Evolutionary conservation across 371 early-diverging fungal genomes (phyloP), one percentile per base, ranked within the genome.

Genomic region (Basidiobolus meristosporus): DNA sequence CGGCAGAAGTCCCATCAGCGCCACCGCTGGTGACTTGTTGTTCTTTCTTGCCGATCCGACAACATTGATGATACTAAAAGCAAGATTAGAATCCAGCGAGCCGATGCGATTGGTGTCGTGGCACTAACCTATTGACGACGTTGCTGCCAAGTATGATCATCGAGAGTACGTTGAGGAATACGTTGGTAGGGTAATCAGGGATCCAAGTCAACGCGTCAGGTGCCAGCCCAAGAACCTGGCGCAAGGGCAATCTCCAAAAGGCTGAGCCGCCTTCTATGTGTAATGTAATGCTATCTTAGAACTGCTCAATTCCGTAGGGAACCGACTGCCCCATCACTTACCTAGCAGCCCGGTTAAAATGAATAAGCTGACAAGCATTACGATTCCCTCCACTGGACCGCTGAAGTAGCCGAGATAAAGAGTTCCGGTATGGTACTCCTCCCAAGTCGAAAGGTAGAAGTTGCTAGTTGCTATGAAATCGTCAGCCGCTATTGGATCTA

Each of bases 371-470:
- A 68, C 65, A 28, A 75, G 58, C 54, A 79, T 63, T 34, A 89
- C 42, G n/a, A 98, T 71, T 7, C 95, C 96, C 56, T 98, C 98
- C 9, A 91, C 84, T 16, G 98, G 93, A 7, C 98, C 99, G 47
- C 79, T 86, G 58, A 96, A 78, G 37, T 85, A 71, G 16, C 90
- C 87, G 29, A 98, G 64, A 48, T 76, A 91, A 36, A 98, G 68
- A 2, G 73, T 57, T 10, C 87, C 87, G 1, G 96, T 93, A 53
- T 92, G 86, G 52, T 90, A 96, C 46, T 90, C 91, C 54, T 98
- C 92, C 82, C 91, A 85, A 5, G 91, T 89, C 40, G 86, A 75
- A 47, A 90, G 59, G 65, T 84, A 98, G 62, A 93, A 98, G 60
- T 77, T 78, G 38, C 65, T 65, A 22, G 78, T 53, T 36, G 82